Evolutionary conservation across 108 stramenopile genomes (phyloP), one percentile per base, ranked within the genome.

Genomic region (Stephanodiscus triporus): DNA sequence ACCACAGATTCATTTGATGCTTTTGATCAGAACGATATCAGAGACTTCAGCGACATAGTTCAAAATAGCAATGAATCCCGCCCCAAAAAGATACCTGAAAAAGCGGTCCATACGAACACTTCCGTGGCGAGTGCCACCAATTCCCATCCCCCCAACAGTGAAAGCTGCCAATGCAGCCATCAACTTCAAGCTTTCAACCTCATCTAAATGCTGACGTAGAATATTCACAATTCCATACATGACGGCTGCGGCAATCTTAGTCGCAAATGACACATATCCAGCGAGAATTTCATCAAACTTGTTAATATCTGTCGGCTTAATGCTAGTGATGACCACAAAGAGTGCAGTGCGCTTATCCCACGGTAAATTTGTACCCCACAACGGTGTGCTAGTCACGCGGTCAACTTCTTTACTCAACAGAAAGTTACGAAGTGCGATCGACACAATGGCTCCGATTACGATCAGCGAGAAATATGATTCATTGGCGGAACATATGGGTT

Each of bases 321-420:
- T 26, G 63, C 47, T 67, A 24, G 66, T 68, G 19, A 80, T 58
- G 42, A 72, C 78, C 22, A 66, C 60, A 58, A 72, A 80, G 17
- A 80, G 66, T 30, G 78, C 78, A 49, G 47, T 42, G 43, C 78
- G 78, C 60, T 80, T 80, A 19, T 80, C 78, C 32, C 49, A 42
- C 27, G 78, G 71, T 27, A 80, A 9, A 38, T 68, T 62, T 16
- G 62, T 20, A 37, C 63, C 69, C 78, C 78, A 80, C 66, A 80
- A 58, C 13, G 67, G 61, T n/a, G 62, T 66, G 26, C 32, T 59
- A 4, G 72, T 73, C 2, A 80, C 78, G n/a, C 78, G 71, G n/a
- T 80, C 26, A 37, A 80, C 62, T 56, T 80, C 66, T 57, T 80
- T 72, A 51, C 68, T 63, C 72, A 68, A 68, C 24, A 80, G 57